Evolutionary conservation across 2,329 filamentous ascomycete species (phyloP), one percentile per base, ranked within the genome.

Genomic region (Aspergillus sp.): DNA sequence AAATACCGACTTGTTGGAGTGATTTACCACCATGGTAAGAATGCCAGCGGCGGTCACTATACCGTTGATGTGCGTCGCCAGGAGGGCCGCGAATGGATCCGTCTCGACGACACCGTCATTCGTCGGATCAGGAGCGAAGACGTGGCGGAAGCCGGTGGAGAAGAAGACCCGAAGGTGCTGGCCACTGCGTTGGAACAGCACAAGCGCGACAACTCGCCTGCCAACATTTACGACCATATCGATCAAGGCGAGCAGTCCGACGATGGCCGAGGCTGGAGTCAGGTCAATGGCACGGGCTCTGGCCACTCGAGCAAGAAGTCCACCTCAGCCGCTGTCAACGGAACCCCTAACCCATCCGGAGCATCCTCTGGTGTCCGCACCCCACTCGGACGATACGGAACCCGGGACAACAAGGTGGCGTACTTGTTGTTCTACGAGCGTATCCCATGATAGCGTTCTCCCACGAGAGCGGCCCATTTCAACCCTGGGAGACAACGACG

Each of bases 21-120:
- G 31, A 92, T 99, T 21, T 99, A 99, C 72, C 95, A 99, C 70
- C 95, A 99, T 67, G 95, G 95, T 59, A 97, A 96, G 80, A 96
- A 96, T 67, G 95, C 95, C 37, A 96, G 90, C 62, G 93, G 91
- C 52, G 95, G 95, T 3, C 95, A 99, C 74, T 99, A 99, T 75
- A 99, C 95, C 1, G 93, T 96, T n/a, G 95, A 99, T 73, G 89
- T 97, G 41, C 87, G 93, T 57, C 89, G 95, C 52, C 93, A 98
- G 74, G 95, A 99, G 71, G 91, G 89, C n/a, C 86, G 86, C 21
- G 93, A 97, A 74, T 99, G 95, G 95, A 90, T 99, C 56, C 90
- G 93, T 55, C 86, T 99, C 64, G 95, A 99, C 68, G 95, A 99
- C 72, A 99, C 95, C 0, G 79, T 91, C 59, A 92, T 99, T 62